phyloP scores from a whole-genome alignment of 1,284 basidiomycete genomes.

The Bjerkandera adusta region DNA sequence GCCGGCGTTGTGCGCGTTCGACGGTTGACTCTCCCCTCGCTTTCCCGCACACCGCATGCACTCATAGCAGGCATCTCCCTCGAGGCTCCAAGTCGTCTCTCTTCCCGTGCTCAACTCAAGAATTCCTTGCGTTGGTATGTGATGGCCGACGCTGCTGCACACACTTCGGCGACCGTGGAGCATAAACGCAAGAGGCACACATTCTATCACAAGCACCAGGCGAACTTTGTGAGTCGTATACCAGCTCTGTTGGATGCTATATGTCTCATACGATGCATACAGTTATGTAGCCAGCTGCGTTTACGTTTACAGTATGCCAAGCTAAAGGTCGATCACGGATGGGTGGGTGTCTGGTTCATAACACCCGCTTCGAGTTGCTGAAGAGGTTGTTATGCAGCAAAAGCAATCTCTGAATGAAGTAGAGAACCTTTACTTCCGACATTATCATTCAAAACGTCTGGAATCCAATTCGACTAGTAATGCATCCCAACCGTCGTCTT shows the following conservation, averaged over 20 bases:
- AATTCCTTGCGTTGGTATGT: no score
- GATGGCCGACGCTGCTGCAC: slow-evolving; percentile 8
- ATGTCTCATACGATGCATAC: background rate
- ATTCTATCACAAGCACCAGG: slow-evolving; percentile 59
- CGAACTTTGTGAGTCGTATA: slow-evolving; percentile 52
- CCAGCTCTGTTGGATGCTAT: slow-evolving; percentile 4
- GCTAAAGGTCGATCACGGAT: slow-evolving; percentile 77
- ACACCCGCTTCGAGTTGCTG: slow-evolving; percentile 10
- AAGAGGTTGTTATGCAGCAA: slow-evolving; percentile 45
- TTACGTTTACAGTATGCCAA: slow-evolving; percentile 73
- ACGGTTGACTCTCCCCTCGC: no score
- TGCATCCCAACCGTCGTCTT: background rate
- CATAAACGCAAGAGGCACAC: slow-evolving; percentile 46
- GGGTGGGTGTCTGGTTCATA: slow-evolving; percentile 46
- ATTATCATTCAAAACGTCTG: slow-evolving; percentile 39
- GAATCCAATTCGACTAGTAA: background rate
- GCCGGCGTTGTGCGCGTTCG: no score
- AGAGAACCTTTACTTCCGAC: slow-evolving; percentile 75
- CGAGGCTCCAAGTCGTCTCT: no score
- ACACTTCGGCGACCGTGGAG: slow-evolving; percentile 26
- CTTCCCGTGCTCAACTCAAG: no score
- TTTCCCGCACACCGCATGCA: no score
- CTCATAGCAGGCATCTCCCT: no score
- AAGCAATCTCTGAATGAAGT: slow-evolving; percentile 74
- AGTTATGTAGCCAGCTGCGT: slow-evolving; percentile 74